Base-by-base conservation (phyloP, 805 yeast genomes). In the Ogataea neopini region DNA sequence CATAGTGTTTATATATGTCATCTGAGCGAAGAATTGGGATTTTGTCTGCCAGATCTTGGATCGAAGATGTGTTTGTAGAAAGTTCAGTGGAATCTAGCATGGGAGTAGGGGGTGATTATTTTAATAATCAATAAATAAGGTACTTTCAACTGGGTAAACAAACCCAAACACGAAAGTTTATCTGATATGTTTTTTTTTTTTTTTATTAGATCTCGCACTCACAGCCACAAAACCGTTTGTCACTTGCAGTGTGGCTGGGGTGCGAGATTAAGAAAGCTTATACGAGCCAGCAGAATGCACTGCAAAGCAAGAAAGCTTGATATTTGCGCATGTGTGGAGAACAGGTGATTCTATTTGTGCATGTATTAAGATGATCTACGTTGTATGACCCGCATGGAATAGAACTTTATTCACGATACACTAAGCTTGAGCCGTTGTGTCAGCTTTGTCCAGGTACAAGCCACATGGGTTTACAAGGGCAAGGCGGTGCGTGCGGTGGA, bases 11-110 rank as follows among this genome's bases (percentile, higher is more conserved):
- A 44, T 44, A 54, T 17, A 46, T 49, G 32, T 48, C 52, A 36
- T 51, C 55, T 3, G 57, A 52, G 23, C 53, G 48, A 25, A 55
- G 46, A n/a, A 55, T 55, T 6, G 56, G 52, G 14, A 52, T 52
- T 43, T 51, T 48, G 17, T 51, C 51, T 1, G 54, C 51, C 14
- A 54, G 44, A 34, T 54, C 59, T 25, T 52, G 56, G 35, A 52
- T 52, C 17, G 56, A 52, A 3, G 56, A 49, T 33, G 53, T 28
- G 48, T 52, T 48, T 13, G 52, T 14, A 29, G 41, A n/a, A 4
- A 34, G 39, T 18, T 20, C 14, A 9, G 43, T 18, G 3, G 48
- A 33, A 8, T 45, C 44, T 13, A 37, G 4, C 48, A 40, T 45
- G 47, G 25, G 30, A 9, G 18, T 4, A 30, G 34, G n/a, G 7